Base-by-base conservation (phyloP, 2,329 filamentous ascomycete genomes). In the Apiospora aurea region DNA sequence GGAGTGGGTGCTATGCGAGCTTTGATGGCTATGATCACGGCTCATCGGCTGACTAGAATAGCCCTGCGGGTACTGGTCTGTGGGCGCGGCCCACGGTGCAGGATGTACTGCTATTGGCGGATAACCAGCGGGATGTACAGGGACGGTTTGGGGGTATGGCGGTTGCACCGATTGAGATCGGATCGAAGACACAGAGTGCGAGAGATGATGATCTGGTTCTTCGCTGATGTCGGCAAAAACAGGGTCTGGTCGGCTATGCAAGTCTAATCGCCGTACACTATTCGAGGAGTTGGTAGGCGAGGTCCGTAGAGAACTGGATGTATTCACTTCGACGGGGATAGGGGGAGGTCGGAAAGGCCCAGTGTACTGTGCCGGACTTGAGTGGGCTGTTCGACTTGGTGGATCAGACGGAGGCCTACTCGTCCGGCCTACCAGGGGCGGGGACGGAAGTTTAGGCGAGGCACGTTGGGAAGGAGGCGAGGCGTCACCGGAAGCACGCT, bases 31-130 rank as follows among this genome's bases (percentile, higher is more conserved):
- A 0, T 82, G 75, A 72, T 87, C 79, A 4, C 86, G 83, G 1
- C 85, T 85, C 84, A 88, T 87, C 6, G 87, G 86, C 73, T 87
- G 83, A 10, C 85, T 86, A 38, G 83, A 82, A 75, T 88, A 87
- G 5, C 85, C 85, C 26, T 80, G 76, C 0, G 78, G 77, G 0
- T 75, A 74, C 46, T 76, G 70, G 14, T 61, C 71, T 29, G 71
- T 51, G 1, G 74, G 74, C 16, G 77, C 51, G 0, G 74, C 73
- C 75, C 77, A 75, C 43, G 75, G 70, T n/a, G 78, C 72, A 69
- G 73, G 77, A 71, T 76, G 78, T 69, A 78, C 69, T 7, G 74
- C 75, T 34, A 75, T 66, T 29, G 67, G 46, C 16, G 73, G 72
- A 61, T 70, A 49, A 2, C 74, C 77, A 1, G 78, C 26, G 14